phyloP scores from a whole-genome alignment of 805 yeast species.

The Jamesozyma lodderae region DNA sequence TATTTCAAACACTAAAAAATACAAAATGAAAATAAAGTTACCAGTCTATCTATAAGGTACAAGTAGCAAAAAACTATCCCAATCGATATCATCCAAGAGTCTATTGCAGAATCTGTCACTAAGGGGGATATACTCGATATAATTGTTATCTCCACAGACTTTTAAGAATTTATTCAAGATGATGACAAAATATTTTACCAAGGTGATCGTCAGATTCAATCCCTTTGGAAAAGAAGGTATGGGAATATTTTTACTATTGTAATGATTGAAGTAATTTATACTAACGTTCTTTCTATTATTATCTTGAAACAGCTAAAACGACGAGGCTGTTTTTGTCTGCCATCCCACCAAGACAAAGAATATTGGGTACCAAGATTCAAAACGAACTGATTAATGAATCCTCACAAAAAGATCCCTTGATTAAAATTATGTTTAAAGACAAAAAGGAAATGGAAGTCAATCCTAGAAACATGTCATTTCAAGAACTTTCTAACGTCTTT shows the following conservation, averaged over 20 bases:
- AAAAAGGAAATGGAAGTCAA: constrained; percentile 61
- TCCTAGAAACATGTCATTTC: constrained; percentile 47
- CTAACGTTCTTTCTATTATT: neutral
- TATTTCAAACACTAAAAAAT: too few species aligned
- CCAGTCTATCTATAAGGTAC: too few species aligned
- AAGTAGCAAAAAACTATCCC: too few species aligned
- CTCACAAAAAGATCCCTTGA: constrained; percentile 50
- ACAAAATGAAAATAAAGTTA: too few species aligned
- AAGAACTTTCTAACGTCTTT: constrained; percentile 56
- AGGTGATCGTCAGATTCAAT: constrained; percentile 66
- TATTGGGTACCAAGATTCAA: constrained; percentile 47
- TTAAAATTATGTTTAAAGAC: constrained; percentile 74
- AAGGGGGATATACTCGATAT: too few species aligned
- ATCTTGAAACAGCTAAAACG: constrained; percentile 43
- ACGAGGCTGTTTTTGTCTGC: constrained; percentile 73
- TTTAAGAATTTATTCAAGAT: too few species aligned
- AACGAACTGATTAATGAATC: constrained; percentile 46
- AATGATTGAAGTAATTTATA: neutral
- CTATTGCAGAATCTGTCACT: too few species aligned
- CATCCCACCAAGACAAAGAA: constrained; percentile 67
- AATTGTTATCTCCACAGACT: too few species aligned
- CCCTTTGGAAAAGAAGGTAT: constrained; percentile 60
- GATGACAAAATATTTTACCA: constrained; percentile 86
- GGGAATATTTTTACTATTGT: too few species aligned
- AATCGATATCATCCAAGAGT: too few species aligned